These are phyloP conservation scores for Citrus cavaleriei DNA, from an alignment of 345 rosid species.

Conservation along the genomic window DNA sequence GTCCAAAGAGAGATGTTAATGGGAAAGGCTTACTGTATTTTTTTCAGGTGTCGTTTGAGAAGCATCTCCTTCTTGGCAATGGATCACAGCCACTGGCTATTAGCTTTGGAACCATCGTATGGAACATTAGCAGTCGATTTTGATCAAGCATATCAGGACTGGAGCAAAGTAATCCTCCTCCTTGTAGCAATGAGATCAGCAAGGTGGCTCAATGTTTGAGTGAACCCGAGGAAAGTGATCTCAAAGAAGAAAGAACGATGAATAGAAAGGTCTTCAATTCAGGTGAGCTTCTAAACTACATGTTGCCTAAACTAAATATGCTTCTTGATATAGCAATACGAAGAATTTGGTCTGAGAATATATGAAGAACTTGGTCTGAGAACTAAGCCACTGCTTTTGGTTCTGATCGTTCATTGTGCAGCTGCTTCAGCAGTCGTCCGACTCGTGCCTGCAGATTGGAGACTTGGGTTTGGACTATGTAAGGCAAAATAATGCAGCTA, in stretches of 20 bases:
- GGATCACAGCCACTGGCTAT: constrained; percentile 47
- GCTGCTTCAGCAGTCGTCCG: constrained; percentile 28
- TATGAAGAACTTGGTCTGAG: constrained; percentile 40
- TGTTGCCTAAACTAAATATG: constrained; percentile 38
- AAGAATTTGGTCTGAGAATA: constrained; percentile 47
- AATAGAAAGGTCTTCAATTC: constrained; percentile 20
- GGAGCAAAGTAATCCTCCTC: constrained; percentile 12
- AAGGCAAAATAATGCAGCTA: constrained; percentile 5
- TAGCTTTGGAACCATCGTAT: constrained; percentile 40
- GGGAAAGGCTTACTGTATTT: constrained; percentile 29
- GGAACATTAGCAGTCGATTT: constrained; percentile 20
- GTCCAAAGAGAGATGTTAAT: constrained; percentile 43
- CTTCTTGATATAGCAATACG: constrained; percentile 26
- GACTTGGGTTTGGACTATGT: constrained; percentile 30
- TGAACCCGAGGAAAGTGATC: constrained; percentile 31
- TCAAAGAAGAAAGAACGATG: constrained; percentile 16
- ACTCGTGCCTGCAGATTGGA: constrained; percentile 33
- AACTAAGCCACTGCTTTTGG: constrained; percentile 25
- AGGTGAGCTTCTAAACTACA: constrained; percentile 41
- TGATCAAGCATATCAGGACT: constrained; percentile 19
- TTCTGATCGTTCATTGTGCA: constrained; percentile 30
- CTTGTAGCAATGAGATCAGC: constrained; percentile 18
- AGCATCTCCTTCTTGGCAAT: constrained; percentile 54
- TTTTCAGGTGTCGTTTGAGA: constrained; percentile 40
- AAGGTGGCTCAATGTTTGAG: constrained; percentile 27